These are phyloP conservation scores for Anisodus tanguticus DNA, from an alignment of 257 asterid genomes.

Conservation along the genomic window DNA sequence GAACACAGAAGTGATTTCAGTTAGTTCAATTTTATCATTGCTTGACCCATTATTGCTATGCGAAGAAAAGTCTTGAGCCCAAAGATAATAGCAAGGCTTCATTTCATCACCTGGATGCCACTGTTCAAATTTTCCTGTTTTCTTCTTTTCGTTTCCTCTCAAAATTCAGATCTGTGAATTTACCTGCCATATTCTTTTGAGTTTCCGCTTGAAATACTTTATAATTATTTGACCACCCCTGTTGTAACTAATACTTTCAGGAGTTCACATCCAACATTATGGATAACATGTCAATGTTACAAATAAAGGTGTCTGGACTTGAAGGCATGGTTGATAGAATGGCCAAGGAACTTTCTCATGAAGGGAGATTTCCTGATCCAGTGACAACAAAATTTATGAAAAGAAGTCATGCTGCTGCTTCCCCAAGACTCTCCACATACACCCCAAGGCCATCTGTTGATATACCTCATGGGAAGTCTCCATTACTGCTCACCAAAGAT, in stretches of 20 bases:
- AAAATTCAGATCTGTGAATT: neutral
- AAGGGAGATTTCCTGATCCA: conserved; percentile 57
- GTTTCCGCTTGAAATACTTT: neutral
- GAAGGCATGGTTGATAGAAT: conserved; percentile 74
- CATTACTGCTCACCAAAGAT: conserved; percentile 51
- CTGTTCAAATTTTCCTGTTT: neutral
- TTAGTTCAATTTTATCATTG: neutral
- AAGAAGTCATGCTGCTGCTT: conserved; percentile 61
- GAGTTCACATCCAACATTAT: conserved; percentile 62
- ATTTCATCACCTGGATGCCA: neutral
- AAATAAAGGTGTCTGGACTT: conserved; percentile 81
- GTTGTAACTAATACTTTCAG: conserved; percentile 45
- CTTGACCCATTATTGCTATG: neutral
- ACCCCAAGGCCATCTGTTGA: conserved; percentile 82
- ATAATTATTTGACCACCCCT: conserved; percentile 4
- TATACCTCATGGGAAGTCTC: conserved; percentile 51
- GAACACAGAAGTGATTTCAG: neutral
- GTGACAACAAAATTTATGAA: conserved; percentile 52
- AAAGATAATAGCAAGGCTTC: neutral
- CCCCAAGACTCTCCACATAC: conserved; percentile 77
- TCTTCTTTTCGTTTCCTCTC: neutral
- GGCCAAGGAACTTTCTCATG: conserved; percentile 64
- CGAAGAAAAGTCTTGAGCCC: neutral
- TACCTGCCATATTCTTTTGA: neutral
- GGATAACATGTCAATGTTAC: conserved; percentile 80